Percentiles rank a stretch among this genome's conserved stretches.
phyloP scores from a whole-genome alignment of 2,329 filamentous ascomycete species.

The Metarhizium sp. region DNA sequence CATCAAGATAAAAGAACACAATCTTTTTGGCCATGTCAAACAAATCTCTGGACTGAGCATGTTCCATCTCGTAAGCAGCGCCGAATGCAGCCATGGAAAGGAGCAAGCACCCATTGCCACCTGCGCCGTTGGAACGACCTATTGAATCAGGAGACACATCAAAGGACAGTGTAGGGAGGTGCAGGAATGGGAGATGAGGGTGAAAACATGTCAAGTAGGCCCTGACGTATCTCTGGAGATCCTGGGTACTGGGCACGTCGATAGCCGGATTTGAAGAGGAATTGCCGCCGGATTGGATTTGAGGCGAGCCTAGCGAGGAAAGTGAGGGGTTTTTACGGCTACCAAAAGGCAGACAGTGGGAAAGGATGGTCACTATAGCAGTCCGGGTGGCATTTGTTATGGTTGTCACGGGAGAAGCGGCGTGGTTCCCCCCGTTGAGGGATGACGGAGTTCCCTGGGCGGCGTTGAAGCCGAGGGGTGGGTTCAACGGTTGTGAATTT shows the following conservation, averaged over 20 bases:
- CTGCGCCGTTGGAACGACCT: conserved; percentile 50
- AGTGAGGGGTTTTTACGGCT: conserved; percentile 58
- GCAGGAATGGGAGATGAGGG: conserved; percentile 88
- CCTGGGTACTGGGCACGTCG: conserved; percentile 67
- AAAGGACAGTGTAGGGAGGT: conserved; percentile 86
- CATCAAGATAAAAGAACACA: conserved; percentile 88
- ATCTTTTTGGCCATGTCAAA: conserved; percentile 94
- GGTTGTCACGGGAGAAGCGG: conserved; percentile 50
- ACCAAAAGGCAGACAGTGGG: conserved; percentile 45
- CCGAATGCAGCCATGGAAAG: conserved; percentile 74
- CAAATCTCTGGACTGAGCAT: conserved; percentile 67
- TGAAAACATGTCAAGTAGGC: conserved; percentile 91
- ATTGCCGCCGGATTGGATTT: conserved; percentile 37
- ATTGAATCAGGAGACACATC: conserved; percentile 64
- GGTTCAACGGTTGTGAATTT: conserved; percentile 51
- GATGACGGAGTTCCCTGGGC: conserved; percentile 67
- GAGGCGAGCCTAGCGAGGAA: conserved; percentile 43
- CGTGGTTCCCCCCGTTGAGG: conserved; percentile 54
- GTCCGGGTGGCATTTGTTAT: conserved; percentile 56
- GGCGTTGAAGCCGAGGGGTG: conserved; percentile 53
- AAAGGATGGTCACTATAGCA: conserved; percentile 50
- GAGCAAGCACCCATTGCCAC: conserved; percentile 77
- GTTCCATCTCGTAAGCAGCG: conserved; percentile 80
- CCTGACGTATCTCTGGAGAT: conserved; percentile 83
- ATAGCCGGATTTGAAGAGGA: conserved; percentile 41